Evolutionary conservation across 768 basidiomycete genomes (phyloP).

Genomic region (Termitomyces sp.): DNA sequence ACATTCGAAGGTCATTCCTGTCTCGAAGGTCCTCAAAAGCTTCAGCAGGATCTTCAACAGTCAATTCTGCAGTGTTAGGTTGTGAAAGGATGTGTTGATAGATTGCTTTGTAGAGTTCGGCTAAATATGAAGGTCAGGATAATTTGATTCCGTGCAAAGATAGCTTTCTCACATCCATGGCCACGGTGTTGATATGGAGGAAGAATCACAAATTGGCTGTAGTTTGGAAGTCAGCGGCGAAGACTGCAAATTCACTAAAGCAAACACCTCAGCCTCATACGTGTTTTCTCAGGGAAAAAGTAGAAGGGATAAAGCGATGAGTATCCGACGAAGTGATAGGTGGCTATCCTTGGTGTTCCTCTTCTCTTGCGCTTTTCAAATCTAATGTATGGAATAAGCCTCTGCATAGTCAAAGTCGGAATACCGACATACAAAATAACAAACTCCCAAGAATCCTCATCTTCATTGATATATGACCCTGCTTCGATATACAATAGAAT

Average conservation of each 20-base stretch:
- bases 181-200: constrained; percentile 86
- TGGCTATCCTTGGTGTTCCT: constrained; percentile 38
- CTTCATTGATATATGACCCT: constrained; percentile 91
- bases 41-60: constrained; percentile 97
- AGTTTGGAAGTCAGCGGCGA: constrained; percentile 5
- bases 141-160: background rate
- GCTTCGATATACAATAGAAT: constrained; percentile 94
- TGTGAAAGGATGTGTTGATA: constrained; percentile 70
- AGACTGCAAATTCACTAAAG: background rate
- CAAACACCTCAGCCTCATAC: constrained; percentile 78
- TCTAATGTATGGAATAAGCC: constrained; percentile 31
- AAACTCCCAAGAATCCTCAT: constrained; percentile 94
- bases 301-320: constrained; percentile 95
- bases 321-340: constrained; percentile 94
- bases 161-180: constrained; percentile 74
- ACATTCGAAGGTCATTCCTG: constrained; percentile 81
- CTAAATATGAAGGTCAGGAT: constrained; percentile 32
- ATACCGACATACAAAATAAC: constrained; percentile 61
- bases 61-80: constrained; percentile 79
- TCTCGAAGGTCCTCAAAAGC: constrained; percentile 96
- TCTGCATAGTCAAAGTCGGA: background rate
- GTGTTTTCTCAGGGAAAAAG: constrained; percentile 87
- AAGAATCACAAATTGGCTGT: constrained; percentile 89
- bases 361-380: constrained; percentile 79
- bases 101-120: constrained; percentile 82